These are phyloP conservation scores for Endothia cerciana DNA, from an alignment of 2,329 filamentous ascomycete genomes.

Conservation along the genomic window DNA sequence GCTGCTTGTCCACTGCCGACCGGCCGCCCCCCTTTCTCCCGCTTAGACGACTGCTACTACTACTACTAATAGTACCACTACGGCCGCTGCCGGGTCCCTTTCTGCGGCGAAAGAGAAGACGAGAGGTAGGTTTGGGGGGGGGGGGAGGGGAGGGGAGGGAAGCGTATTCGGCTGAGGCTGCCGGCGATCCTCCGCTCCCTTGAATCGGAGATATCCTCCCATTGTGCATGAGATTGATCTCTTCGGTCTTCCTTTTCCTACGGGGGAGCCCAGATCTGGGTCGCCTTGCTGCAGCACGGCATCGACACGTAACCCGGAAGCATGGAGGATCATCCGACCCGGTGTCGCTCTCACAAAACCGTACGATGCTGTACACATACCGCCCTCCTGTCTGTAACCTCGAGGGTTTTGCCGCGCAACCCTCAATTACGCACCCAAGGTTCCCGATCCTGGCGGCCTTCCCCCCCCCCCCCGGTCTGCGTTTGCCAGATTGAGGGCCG, in stretches of 20 bases:
- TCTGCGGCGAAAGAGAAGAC: neutral
- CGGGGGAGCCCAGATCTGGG: no score
- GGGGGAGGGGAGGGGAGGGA: neutral
- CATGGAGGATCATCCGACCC: neutral
- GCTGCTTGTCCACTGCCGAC: neutral
- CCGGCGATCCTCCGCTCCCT: conserved; percentile 7
- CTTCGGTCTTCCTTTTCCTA: neutral
- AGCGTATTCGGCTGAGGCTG: conserved; percentile 8
- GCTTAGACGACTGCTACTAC: neutral
- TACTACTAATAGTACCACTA: neutral
- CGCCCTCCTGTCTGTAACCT: neutral
- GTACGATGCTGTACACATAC: neutral
- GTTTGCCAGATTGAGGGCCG: neutral
- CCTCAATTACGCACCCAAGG: neutral
- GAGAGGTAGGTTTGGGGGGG: neutral
- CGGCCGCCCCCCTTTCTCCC: neutral
- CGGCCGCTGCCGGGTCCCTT: neutral
- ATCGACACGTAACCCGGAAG: neutral
- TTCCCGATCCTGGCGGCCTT: no score
- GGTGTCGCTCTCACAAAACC: no score
- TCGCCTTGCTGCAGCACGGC: neutral
- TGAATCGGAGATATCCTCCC: neutral
- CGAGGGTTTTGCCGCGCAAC: neutral
- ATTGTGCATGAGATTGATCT: neutral
- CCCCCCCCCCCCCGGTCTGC: no score